phyloP scores from a whole-genome alignment of 1,139 yeast genomes.

The Candida albicans region DNA sequence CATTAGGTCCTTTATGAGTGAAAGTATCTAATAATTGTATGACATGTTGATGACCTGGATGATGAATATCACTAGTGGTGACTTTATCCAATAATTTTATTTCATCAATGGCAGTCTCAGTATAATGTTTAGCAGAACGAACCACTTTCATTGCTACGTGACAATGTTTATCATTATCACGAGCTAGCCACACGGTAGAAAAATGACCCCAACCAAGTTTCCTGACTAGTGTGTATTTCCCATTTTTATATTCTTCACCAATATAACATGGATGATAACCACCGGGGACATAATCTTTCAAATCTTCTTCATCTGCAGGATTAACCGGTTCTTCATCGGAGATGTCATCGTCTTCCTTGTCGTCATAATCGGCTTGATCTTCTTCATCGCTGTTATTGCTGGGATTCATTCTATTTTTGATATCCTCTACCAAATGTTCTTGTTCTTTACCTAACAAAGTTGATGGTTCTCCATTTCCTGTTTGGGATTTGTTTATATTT shows the following conservation, averaged over 20 bases:
- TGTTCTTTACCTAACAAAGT: too few species aligned
- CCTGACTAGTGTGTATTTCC: conserved; percentile 64
- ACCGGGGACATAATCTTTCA: conserved; percentile 71
- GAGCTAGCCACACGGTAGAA: conserved; percentile 53
- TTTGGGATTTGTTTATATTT: neutral
- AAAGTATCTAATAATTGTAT: conserved; percentile 67
- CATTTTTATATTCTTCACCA: conserved; percentile 68
- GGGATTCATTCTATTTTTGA: too few species aligned
- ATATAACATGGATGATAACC: conserved; percentile 86
- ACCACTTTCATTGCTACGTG: conserved; percentile 88
- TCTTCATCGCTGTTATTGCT: too few species aligned
- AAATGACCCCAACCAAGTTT: conserved; percentile 65
- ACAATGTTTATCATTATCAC: conserved; percentile 51
- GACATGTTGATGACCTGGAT: conserved; percentile 69
- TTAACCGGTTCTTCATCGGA: conserved; percentile 33
- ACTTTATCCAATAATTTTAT: conserved; percentile 60
- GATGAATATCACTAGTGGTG: conserved; percentile 44
- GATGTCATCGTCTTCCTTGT: conserved; percentile 36
- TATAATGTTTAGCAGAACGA: conserved; percentile 69
- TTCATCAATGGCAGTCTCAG: conserved; percentile 88
- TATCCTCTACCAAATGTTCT: too few species aligned
- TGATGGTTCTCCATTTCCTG: neutral
- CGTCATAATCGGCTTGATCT: conserved; percentile 11
- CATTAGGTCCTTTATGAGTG: conserved; percentile 70
- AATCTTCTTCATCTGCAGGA: conserved; percentile 63